Evolutionary conservation across 2,329 filamentous ascomycete species (phyloP), one percentile per base, ranked within the genome.

Genomic region (Nigrospora sphaerica): DNA sequence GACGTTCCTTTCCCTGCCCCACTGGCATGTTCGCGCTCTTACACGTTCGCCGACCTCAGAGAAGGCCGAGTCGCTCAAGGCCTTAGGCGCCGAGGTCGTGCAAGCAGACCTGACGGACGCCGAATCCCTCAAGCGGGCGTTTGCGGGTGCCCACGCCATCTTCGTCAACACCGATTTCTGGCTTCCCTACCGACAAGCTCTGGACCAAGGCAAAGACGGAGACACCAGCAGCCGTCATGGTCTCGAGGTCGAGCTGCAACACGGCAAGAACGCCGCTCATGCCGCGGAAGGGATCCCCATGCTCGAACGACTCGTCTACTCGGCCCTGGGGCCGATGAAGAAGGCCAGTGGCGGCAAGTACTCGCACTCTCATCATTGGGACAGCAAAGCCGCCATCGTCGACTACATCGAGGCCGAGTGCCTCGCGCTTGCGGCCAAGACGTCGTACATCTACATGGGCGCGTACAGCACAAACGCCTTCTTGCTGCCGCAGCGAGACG

Each of bases 381-480:
- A 64, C 19, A 41, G 52, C 28, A 66, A 65, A 34, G 54, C 52
- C 3, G 46, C 48, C 2, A 54, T 63, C 14, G 57, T 59, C 4
- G 54, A 62, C 1, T 61, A 59, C 47, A 60, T 64, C 46, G 44
- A 57, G 46, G 44, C 47, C 1, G 48, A 58, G 17, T 36, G 54
- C 7, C 53, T 56, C 0, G 55, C 54, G 6, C 48, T 65, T n/a
- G 54, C 57, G 6, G 52, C 53, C 41, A 64, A 62, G 46, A 52
- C 52, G 6, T 64, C 61, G 1, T 54, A 57, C 19, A 58, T 67
- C n/a, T 62, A 64, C 23, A 33, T 62, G 1, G 60, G 61, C 14
- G 60, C 52, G 5, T 66, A 67, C 39, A 53, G 51, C 5, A 57
- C 59, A 6, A 66, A 66, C 46, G 48, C 53, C 1, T 54, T 65